Evolutionary conservation across 2,329 filamentous ascomycete genomes (phyloP).

Genomic region (Epichloe typhina): DNA sequence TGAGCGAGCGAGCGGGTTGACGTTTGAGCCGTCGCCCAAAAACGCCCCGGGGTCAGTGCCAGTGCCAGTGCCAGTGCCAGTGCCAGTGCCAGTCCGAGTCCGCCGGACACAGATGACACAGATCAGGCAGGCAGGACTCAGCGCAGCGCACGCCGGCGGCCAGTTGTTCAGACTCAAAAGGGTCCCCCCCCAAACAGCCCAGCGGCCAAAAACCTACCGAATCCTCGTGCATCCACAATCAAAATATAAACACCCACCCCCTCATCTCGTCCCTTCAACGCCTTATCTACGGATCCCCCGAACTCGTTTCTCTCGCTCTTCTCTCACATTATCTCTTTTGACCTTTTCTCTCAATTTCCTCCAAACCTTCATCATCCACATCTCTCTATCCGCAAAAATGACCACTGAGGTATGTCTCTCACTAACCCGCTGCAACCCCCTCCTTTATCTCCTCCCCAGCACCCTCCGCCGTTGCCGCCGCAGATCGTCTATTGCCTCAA

Average conservation of each 20-base stretch:
- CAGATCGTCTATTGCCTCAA: constrained; percentile 1
- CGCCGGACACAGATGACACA: background rate
- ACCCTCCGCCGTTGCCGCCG: constrained; percentile 1
- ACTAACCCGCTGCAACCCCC: background rate
- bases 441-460: constrained; percentile 5
- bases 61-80: no score
- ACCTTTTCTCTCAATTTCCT: background rate
- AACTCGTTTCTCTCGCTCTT: constrained; percentile 12
- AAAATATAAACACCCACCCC: constrained; percentile 19
- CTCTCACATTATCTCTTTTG: constrained; percentile 10
- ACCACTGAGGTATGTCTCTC: constrained; percentile 21
- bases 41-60: no score
- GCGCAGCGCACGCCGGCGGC: background rate
- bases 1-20: background rate
- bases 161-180: background rate
- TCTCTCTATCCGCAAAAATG: constrained; percentile 13
- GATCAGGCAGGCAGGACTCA: background rate
- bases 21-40: background rate
- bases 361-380: background rate
- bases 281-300: constrained; percentile 9
- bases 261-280: constrained; percentile 14
- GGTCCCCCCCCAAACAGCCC: background rate
- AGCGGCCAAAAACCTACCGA: constrained; percentile 4
- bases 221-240: constrained; percentile 14
- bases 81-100: background rate